phyloP scores from a whole-genome alignment of 2,329 filamentous ascomycete genomes.

The Trichoderma afroharzianum region DNA sequence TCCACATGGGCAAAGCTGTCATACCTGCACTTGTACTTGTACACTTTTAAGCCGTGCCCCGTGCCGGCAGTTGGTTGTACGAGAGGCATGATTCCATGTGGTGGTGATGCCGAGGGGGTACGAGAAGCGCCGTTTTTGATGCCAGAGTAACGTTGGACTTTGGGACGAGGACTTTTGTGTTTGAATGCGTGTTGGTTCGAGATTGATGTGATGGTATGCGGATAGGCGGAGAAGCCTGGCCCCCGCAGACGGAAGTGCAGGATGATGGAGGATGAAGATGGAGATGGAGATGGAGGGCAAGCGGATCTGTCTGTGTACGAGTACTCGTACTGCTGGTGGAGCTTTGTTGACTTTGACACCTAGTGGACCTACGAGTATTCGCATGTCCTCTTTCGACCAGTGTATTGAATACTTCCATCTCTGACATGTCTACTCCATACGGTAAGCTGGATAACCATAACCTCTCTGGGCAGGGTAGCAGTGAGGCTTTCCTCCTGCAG shows the following conservation, averaged over 20 bases:
- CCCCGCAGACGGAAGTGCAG: neutral
- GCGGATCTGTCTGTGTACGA: neutral
- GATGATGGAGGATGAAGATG: neutral
- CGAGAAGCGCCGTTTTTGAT: neutral
- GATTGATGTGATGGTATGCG: neutral
- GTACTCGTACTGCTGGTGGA: too few species aligned
- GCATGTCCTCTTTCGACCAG: too few species aligned
- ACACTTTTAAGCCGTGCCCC: neutral
- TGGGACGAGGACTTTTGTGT: neutral
- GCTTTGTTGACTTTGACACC: too few species aligned
- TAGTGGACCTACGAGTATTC: too few species aligned
- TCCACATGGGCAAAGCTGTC: neutral
- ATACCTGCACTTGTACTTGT: neutral
- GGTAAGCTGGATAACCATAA: neutral
- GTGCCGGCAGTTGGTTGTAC: neutral
- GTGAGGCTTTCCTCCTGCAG: slow-evolving; percentile 1
- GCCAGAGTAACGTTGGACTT: neutral
- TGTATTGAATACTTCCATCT: too few species aligned
- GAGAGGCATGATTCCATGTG: neutral
- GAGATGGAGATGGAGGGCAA: neutral
- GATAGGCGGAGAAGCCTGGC: neutral
- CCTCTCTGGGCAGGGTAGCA: neutral
- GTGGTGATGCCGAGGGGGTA: neutral
- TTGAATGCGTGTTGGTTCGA: slow-evolving; percentile 1
- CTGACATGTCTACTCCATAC: too few species aligned